Evolutionary conservation across 139 green algal species (phyloP).

Genomic region (Chlorella sp.): DNA sequence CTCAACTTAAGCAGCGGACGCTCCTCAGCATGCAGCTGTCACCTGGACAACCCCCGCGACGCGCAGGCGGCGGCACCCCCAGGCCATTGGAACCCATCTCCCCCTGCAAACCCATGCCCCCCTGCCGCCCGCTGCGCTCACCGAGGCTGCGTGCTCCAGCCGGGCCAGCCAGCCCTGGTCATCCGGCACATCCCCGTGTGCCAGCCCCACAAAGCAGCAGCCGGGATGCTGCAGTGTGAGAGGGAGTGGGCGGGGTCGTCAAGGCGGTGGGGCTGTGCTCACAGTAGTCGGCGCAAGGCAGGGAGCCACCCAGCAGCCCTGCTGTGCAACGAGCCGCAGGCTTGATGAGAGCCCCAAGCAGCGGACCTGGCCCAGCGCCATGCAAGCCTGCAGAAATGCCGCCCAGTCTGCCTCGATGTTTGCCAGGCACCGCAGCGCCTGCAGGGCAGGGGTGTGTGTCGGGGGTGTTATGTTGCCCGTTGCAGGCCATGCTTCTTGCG

Average conservation of each 20-base stretch:
- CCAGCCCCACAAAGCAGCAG: slow-evolving; percentile 13
- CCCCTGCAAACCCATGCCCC: too few relatives aligned
- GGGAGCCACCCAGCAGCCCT: background rate
- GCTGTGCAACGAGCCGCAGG: background rate
- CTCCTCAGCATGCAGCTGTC: too few relatives aligned
- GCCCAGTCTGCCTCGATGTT: background rate
- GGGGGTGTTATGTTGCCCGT: too few relatives aligned
- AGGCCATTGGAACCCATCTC: too few relatives aligned
- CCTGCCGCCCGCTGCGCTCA: background rate
- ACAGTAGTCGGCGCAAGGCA: background rate
- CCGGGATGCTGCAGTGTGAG: background rate
- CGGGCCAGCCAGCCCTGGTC: slow-evolving; percentile 14
- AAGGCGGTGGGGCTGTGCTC: background rate
- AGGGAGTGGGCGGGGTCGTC: background rate
- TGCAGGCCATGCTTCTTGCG: too few relatives aligned
- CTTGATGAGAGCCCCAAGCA: background rate
- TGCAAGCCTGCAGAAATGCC: slow-evolving; percentile 15
- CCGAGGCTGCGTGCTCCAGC: slow-evolving; percentile 15
- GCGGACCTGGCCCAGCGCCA: background rate
- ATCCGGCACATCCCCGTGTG: background rate
- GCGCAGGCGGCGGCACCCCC: too few relatives aligned
- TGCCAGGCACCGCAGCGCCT: slow-evolving; percentile 22
- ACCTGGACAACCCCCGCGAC: too few relatives aligned
- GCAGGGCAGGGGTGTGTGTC: background rate
- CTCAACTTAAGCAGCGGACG: too few relatives aligned